Evolutionary conservation across 768 basidiomycete genomes (phyloP).

Genomic region (Pleurotus cornucopiae): DNA sequence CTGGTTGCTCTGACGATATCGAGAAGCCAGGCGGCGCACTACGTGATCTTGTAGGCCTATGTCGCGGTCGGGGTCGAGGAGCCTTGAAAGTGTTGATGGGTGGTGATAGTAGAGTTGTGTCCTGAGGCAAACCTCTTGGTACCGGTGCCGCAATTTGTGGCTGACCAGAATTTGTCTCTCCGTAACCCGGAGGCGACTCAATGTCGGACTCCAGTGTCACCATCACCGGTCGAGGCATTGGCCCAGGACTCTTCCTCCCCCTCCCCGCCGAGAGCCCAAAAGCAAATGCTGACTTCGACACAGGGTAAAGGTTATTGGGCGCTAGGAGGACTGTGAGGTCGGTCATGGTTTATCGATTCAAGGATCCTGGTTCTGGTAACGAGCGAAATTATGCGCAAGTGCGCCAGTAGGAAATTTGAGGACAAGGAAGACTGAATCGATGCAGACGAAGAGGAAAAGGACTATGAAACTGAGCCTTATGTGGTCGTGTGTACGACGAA

Average conservation of each 20-base stretch:
- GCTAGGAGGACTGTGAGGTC: slow-evolving; percentile 50
- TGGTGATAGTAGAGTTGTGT: slow-evolving; percentile 39
- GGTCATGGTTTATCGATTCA: slow-evolving; percentile 28
- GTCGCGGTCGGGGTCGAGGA: slow-evolving; percentile 21
- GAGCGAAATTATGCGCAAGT: slow-evolving; percentile 3
- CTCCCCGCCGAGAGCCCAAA: slow-evolving; percentile 20
- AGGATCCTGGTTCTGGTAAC: neutral
- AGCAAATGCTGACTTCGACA: slow-evolving; percentile 24
- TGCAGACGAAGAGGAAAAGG: neutral
- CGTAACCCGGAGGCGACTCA: neutral
- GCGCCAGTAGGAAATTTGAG: neutral
- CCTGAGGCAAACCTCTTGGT: slow-evolving; percentile 15
- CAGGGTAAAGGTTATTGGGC: slow-evolving; percentile 39
- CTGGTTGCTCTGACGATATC: slow-evolving; percentile 9
- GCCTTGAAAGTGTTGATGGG: slow-evolving; percentile 37
- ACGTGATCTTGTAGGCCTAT: slow-evolving; percentile 42
- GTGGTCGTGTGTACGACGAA: neutral
- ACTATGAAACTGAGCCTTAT: neutral
- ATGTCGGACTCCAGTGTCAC: slow-evolving; percentile 19
- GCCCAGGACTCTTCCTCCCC: slow-evolving; percentile 17
- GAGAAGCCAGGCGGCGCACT: slow-evolving; percentile 32
- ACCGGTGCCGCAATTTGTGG: slow-evolving; percentile 14
- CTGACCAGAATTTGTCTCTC: slow-evolving; percentile 5
- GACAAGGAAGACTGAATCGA: neutral
- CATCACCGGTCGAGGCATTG: slow-evolving; percentile 16